Percentiles rank a stretch among this genome's conserved stretches.
phyloP scores from a whole-genome alignment of 2,329 filamentous ascomycete species.

The Pseudocercospora fuligena region DNA sequence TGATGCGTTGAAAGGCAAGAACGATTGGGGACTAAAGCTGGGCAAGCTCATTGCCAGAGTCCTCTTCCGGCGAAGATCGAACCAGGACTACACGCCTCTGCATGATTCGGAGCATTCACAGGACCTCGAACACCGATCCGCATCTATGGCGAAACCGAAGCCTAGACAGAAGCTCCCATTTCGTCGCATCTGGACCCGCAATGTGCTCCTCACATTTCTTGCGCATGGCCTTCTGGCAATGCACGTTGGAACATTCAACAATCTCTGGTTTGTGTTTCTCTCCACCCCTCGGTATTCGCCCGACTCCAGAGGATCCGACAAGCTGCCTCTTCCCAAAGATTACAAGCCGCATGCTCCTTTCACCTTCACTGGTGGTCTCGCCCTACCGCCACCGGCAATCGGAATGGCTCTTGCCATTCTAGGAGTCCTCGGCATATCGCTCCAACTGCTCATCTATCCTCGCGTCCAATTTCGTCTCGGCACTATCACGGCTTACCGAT shows the following conservation, averaged over 20 bases:
- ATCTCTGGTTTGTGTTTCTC: slow-evolving; percentile 56
- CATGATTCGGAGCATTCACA: slow-evolving; percentile 38
- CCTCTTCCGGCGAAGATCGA: slow-evolving; percentile 37
- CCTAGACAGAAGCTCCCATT: slow-evolving; percentile 48
- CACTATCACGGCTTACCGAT: slow-evolving; percentile 47
- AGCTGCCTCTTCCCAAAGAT: slow-evolving; percentile 45
- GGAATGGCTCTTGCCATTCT: slow-evolving; percentile 55
- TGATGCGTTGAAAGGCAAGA: slow-evolving; percentile 46
- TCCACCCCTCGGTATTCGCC: slow-evolving; percentile 51
- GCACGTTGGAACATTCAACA: slow-evolving; percentile 56
- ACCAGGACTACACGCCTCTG: slow-evolving; percentile 38
- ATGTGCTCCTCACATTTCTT: slow-evolving; percentile 50
- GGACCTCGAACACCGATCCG: slow-evolving; percentile 32
- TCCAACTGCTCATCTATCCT: slow-evolving; percentile 55
- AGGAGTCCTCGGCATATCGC: slow-evolving; percentile 51
- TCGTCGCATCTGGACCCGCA: slow-evolving; percentile 52
- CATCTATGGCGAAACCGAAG: neutral
- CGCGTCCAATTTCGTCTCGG: slow-evolving; percentile 48
- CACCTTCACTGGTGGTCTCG: slow-evolving; percentile 56
- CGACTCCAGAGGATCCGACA: slow-evolving; percentile 27
- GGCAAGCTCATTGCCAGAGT: slow-evolving; percentile 45
- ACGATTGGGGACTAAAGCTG: slow-evolving; percentile 48
- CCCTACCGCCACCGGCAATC: slow-evolving; percentile 53
- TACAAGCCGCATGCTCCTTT: slow-evolving; percentile 47
- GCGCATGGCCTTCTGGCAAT: slow-evolving; percentile 52